phyloP scores from a whole-genome alignment of 768 basidiomycete species.

The Inosperma sp. region DNA sequence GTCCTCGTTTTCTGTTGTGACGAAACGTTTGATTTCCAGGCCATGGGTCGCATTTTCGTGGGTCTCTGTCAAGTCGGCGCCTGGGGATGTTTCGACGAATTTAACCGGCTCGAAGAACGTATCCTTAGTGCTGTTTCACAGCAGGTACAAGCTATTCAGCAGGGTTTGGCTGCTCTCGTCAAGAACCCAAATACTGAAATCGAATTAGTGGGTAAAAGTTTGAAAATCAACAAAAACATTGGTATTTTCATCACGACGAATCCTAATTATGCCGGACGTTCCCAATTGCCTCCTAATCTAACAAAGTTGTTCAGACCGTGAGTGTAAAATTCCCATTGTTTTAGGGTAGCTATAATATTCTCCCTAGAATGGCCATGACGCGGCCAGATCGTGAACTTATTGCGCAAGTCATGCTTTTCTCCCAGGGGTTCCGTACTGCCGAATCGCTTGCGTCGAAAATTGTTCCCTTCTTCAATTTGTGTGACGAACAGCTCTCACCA shows the following conservation, averaged over 20 bases:
- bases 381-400: slow-evolving; percentile 97
- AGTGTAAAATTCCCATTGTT: slow-evolving; percentile 26
- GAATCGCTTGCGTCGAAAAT: slow-evolving; percentile 97
- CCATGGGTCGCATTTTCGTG: slow-evolving; percentile 99
- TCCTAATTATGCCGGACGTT: slow-evolving; percentile 97
- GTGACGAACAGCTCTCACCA: slow-evolving; percentile 92
- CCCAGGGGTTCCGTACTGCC: slow-evolving; percentile 97
- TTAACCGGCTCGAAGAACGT: slow-evolving; percentile 96
- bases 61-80: slow-evolving; percentile 99
- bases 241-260: slow-evolving; percentile 99
- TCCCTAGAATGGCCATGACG: slow-evolving; percentile 93
- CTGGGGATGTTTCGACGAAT: slow-evolving; percentile 98
- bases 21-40: slow-evolving; percentile 99
- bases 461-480: slow-evolving; percentile 99
- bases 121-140: slow-evolving; percentile 98
- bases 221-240: slow-evolving; percentile 92
- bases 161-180: slow-evolving; percentile 78
- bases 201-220: slow-evolving; percentile 89
- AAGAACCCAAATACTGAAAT: slow-evolving; percentile 88
- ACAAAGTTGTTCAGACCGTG: slow-evolving; percentile 93
- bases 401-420: slow-evolving; percentile 99
- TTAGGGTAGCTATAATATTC: slow-evolving; percentile 5
- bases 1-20: slow-evolving; percentile 99
- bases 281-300: slow-evolving; percentile 79
- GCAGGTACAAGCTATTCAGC: slow-evolving; percentile 97